Percentiles rank a stretch among this genome's conserved stretches.
Conservation (phyloP, 192 early-diverging fungal species). For the Chytriomyces confervae region DNA sequence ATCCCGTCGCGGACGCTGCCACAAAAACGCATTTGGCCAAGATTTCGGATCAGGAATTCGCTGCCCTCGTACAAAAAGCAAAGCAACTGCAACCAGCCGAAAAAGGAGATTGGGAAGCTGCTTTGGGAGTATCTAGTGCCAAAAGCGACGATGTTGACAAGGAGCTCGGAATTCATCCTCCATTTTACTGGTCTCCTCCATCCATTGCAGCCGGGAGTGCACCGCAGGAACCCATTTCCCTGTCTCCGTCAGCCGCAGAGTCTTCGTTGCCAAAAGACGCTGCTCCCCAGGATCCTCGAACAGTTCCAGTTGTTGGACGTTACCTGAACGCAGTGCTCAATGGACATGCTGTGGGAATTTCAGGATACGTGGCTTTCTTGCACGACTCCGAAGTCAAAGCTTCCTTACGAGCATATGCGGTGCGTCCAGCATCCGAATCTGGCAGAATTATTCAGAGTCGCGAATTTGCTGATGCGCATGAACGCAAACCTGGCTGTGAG, state of each 20-base stretch:
- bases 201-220: background rate
- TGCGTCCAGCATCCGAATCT: background rate
- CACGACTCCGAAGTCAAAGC: slow-evolving; percentile 11
- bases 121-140: background rate
- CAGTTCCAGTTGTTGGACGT: slow-evolving; percentile 14
- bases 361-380: slow-evolving; percentile 28
- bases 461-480: slow-evolving; percentile 10
- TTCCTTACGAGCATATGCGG: background rate
- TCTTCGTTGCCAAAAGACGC: background rate
- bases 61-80: slow-evolving; percentile 7
- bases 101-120: slow-evolving; percentile 12
- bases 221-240: background rate
- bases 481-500: slow-evolving; percentile 14
- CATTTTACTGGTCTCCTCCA: slow-evolving; percentile 19
- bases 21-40: background rate
- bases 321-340: slow-evolving; percentile 32
- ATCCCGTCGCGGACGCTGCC: background rate
- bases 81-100: background rate
- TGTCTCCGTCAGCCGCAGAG: background rate
- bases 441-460: background rate
- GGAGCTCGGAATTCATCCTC: slow-evolving; percentile 11
- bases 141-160: background rate
- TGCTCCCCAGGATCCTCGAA: background rate
- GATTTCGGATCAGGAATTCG: slow-evolving; percentile 7
- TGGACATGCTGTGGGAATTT: slow-evolving; percentile 30